A percentile compares a stretch with the other conserved stretches of the same genome.
phyloP scores from a whole-genome alignment of 345 rosid genomes.

The Triadica sebifera region DNA sequence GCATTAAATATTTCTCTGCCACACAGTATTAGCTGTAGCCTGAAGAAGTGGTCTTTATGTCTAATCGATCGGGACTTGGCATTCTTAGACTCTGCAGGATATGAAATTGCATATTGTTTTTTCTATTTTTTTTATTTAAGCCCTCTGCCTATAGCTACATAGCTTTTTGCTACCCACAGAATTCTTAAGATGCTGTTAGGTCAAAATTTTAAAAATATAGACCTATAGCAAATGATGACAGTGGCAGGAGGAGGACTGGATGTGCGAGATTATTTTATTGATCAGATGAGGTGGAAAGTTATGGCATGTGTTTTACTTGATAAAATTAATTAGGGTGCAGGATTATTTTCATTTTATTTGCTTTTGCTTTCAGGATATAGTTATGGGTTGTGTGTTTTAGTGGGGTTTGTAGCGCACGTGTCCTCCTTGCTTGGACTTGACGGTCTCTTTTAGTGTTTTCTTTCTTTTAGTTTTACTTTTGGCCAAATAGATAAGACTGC shows the following conservation, averaged over 20 bases:
- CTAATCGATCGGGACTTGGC: conserved; percentile 12
- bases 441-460: background rate
- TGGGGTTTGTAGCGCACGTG: conserved; percentile 13
- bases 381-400: background rate
- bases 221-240: conserved; percentile 4
- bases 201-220: background rate
- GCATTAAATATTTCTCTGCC: conserved; percentile 1
- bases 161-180: too few species aligned
- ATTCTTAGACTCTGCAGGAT: background rate
- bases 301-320: conserved; percentile 2
- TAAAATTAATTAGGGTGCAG: background rate
- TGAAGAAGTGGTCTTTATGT: background rate
- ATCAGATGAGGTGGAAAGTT: conserved; percentile 20
- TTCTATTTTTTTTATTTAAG: too few species aligned
- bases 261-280: background rate
- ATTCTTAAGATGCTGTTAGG: too few species aligned
- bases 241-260: background rate
- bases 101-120: too few species aligned
- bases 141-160: too few species aligned
- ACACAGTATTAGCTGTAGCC: conserved; percentile 3
- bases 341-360: background rate
- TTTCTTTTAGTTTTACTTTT: background rate
- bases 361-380: background rate
- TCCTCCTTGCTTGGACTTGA: conserved; percentile 4
- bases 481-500: conserved; percentile 5